Evolutionary conservation across 78 protist genomes (phyloP).

Genomic region (Dictyostelium intermedium): DNA sequence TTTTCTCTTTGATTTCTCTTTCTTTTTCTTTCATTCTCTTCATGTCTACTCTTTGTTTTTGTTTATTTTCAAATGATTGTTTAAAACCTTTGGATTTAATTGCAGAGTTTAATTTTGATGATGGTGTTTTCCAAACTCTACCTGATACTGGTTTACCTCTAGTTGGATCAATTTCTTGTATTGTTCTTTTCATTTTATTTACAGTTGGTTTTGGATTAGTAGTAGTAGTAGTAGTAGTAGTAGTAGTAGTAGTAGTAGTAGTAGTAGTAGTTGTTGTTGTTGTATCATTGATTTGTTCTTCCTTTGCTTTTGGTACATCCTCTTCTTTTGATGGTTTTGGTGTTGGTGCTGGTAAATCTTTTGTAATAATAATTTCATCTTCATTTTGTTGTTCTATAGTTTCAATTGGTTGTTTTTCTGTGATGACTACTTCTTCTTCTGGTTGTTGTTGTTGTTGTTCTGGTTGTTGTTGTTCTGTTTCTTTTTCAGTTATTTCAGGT

Average conservation of each 20-base stretch:
- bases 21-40: constrained; percentile 39
- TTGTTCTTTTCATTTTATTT: neutral
- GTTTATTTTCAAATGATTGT: constrained; percentile 19
- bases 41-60: neutral
- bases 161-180: neutral
- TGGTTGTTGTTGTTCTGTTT: neutral
- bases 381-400: neutral
- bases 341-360: neutral
- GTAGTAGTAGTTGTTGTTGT: neutral
- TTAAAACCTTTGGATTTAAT: constrained; percentile 31
- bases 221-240: neutral
- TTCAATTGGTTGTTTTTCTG: neutral
- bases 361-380: neutral
- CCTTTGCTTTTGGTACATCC: neutral
- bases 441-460: neutral
- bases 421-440: neutral
- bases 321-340: neutral
- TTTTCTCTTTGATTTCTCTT: neutral
- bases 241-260: neutral
- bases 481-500: neutral
- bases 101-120: neutral
- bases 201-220: neutral
- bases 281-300: neutral
- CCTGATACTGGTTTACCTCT: constrained; percentile 77
- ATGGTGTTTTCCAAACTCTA: constrained; percentile 65